Conservation (phyloP, 148 eudicot species). For the Rhododendron kiyosumense region DNA sequence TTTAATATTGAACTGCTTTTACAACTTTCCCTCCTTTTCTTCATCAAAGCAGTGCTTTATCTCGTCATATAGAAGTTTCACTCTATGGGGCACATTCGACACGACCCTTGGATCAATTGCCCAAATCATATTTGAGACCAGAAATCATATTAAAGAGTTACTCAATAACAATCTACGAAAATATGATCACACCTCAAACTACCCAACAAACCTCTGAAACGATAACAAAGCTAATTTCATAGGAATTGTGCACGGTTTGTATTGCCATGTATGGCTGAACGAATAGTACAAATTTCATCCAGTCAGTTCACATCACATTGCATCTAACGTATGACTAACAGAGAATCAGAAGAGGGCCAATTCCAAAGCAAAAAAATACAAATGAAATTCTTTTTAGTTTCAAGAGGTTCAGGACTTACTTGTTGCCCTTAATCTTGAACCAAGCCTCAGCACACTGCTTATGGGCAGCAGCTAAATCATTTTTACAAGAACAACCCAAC, state of each 20-base stretch:
- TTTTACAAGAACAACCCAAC: conserved; percentile 80
- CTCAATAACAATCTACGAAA: background rate
- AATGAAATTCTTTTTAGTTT: background rate
- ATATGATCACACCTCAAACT: conserved; percentile 1
- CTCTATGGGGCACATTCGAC: background rate
- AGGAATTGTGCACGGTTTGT: background rate
- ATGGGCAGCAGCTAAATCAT: conserved; percentile 87
- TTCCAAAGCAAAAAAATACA: background rate
- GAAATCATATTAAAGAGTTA: background rate
- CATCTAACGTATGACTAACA: background rate
- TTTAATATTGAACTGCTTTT: conserved; percentile 22
- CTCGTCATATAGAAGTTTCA: background rate
- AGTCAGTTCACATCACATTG: background rate
- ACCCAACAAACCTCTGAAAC: background rate
- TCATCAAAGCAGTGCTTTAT: background rate
- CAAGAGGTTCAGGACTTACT: conserved; percentile 34
- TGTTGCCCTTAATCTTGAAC: conserved; percentile 93
- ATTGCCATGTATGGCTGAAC: background rate
- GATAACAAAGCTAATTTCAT: background rate
- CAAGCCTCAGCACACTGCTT: conserved; percentile 86
- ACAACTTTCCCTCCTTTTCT: background rate
- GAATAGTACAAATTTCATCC: background rate
- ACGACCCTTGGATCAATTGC: background rate
- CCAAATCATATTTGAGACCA: background rate
- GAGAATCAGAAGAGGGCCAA: background rate